Base-by-base conservation (phyloP, 768 basidiomycete genomes). In the Grammothele lineata region DNA sequence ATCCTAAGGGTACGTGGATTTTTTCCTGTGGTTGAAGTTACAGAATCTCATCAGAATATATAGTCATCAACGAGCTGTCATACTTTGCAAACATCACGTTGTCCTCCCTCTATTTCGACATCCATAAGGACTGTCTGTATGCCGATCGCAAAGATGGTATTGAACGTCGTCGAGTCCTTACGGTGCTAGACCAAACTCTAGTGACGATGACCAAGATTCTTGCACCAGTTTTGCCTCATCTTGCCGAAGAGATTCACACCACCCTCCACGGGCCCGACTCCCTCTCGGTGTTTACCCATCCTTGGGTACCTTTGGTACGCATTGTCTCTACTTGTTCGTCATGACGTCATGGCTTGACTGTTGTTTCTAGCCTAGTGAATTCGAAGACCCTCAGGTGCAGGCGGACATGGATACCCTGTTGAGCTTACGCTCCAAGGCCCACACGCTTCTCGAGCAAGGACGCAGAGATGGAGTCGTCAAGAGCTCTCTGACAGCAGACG, bases 21-120 rank as follows among this genome's bases (percentile, higher is more conserved):
- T 21, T 40, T 37, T 8, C 25, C 6, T 32, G 6, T 19, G n/a
- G 26, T 30, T 24, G 25, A n/a, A 21, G 0, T 4, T 15, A 44
- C 5, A 30, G 6, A 24, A 15, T 17, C 37, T 64, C n/a, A 53
- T 23, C 25, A 33, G 26, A 17, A 14, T 25, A 30, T 51, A 32
- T 51, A 95, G 92, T 90, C 30, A 75, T 88, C 55, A 80, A 72
- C 44, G 70, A 86, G 8, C 64, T 95, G 11, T 78, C 75, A 32
- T 79, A 84, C 53, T 97, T 96, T 54, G 78, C 83, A 23, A 92
- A 91, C 57, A 74, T 82, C 48, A 89, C 87, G 0, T 73, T 97
- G 18, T 97, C 95, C 0, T 85, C 92, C 0, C 68, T 95, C 25
- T 98, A 97, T 66, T 90, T 97, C 53, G 92, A 94, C 58, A 82